Base-by-base conservation (phyloP, 73 alveolate species). In the Paramecium tetraurelia region DNA sequence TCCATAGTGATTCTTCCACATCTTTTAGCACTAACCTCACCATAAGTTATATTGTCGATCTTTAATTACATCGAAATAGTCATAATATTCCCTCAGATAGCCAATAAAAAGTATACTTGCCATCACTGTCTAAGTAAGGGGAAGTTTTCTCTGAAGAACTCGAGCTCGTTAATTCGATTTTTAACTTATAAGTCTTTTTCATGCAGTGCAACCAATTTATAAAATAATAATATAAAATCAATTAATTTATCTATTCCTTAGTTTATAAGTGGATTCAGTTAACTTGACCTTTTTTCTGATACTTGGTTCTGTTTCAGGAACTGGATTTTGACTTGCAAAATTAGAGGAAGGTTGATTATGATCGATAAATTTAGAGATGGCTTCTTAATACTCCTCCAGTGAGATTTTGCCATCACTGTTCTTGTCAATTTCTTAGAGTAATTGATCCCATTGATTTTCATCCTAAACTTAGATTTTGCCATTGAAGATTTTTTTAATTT, bases 401-500 rank as follows among this genome's bases (percentile, higher is more conserved):
- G 90, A 80, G 24, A 80, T 27, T 80, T 80, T 80, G 4, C 90
- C 90, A 80, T 80, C 75, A 44, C 12, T 27, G 43, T 80, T 43
- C 16, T 41, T 31, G 18, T 80, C 90, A 14, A 80, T 44, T 80
- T 80, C 90, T 46, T 44, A 41, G 2, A 80, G 58, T 11, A 80
- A 24, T 40, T 20, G 20, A 44, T 80, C 90, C 90, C 90, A 80
- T 12, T 35, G 11, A 22, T 80, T 22, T 80, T 80, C 90, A 80
- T 80, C 77, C 4, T 41, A 11, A 20, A 80, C 90, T 80, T 80
- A 35, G 5, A 80, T 80, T 41, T 69, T 85, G 3, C 94, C 94
- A 24, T 27, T 94, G 57, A 94, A 92, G 8, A 94, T 93, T 31
- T 71, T 93, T 86, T 92, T 94, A 21, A 94, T 9, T 85, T 94